Base-by-base conservation (phyloP, 495 filamentous ascomycete genomes). In the Tetracladium setigerum region DNA sequence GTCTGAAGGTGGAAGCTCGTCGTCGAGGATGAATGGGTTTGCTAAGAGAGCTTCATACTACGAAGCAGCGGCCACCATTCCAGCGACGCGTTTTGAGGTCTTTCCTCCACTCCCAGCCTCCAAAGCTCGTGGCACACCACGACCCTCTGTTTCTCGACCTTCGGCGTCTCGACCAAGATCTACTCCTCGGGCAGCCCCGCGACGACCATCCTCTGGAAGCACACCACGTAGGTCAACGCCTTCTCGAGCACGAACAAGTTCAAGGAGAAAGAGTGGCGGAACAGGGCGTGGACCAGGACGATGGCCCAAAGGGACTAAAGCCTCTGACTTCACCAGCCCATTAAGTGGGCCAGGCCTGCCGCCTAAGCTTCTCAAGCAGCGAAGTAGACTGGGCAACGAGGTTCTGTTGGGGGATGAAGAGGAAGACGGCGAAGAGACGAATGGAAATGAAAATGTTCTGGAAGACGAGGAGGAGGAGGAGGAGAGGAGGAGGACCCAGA, bases 71-170 rank as follows among this genome's bases (percentile, higher is more conserved):
- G 59, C 60, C 12, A 67, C 70, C 33, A 89, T 95, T 40, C 87
- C 89, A 0, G 74, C 85, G 1, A 82, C 75, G 30, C 76, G 89
- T 48, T 95, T 92, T 62, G 85, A 94, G 56, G 79, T 95, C 38
- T 91, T 84, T 57, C 89, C 89, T 32, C 84, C 85, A 2, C 69
- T 89, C n/a, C 83, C 79, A 7, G 57, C 54, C 14, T 47, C 62
- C 2, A 59, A 59, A 32, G 57, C 40, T 50, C 60, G 50, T n/a
- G 32, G 50, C 4, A 51, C 60, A 14, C 60, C 54, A 30, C 38
- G 50, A 30, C 33, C 53, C 12, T 19, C 44, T 17, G 40, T 24
- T 4, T 52, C 53, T 18, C 49, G 54, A 37, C 41, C 49, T 16
- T 34, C 53, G 9, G 27, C 52, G 30, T 47, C 52, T 24, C 50